Conservation (phyloP, 2,329 filamentous ascomycete species). For the Claviceps capensis region DNA sequence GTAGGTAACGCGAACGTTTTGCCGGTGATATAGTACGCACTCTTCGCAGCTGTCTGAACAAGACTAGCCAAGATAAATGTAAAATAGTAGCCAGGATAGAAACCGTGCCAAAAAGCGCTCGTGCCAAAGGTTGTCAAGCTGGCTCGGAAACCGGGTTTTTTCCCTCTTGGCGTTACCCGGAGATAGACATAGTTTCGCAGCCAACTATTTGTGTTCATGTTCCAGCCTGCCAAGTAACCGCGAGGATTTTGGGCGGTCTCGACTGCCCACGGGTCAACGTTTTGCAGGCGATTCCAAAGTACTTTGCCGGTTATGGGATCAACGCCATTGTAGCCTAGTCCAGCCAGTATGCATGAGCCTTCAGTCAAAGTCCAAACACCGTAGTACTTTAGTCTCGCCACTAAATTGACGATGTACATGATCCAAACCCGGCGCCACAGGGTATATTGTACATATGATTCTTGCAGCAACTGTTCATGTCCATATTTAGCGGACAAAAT, state of each 20-base stretch:
- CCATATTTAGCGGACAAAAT: slow-evolving; percentile 56
- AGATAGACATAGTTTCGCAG: slow-evolving; percentile 91
- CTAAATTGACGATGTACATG: slow-evolving; percentile 72
- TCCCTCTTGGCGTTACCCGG: slow-evolving; percentile 84
- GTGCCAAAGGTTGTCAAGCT: slow-evolving; percentile 89
- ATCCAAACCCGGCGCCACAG: slow-evolving; percentile 63
- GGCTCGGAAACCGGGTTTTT: slow-evolving; percentile 91
- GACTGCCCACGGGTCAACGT: slow-evolving; percentile 74
- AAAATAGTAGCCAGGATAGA: slow-evolving; percentile 93
- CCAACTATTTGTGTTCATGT: slow-evolving; percentile 98
- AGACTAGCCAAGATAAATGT: slow-evolving; percentile 82
- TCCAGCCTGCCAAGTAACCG: slow-evolving; percentile 85
- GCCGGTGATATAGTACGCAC: slow-evolving; percentile 37
- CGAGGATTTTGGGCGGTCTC: slow-evolving; percentile 90
- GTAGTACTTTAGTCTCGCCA: slow-evolving; percentile 84
- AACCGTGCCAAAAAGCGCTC: slow-evolving; percentile 95
- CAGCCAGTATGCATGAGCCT: slow-evolving; percentile 84
- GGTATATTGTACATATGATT: slow-evolving; percentile 51
- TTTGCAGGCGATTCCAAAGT: slow-evolving; percentile 77
- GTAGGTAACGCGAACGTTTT: background rate
- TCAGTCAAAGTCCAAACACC: slow-evolving; percentile 91
- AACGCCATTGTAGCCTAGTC: slow-evolving; percentile 87
- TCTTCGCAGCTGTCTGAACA: slow-evolving; percentile 86
- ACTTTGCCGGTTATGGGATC: slow-evolving; percentile 74
- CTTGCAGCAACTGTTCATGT: slow-evolving; percentile 47